phyloP scores from a whole-genome alignment of 805 yeast genomes.

The Osmozyma mogii region DNA sequence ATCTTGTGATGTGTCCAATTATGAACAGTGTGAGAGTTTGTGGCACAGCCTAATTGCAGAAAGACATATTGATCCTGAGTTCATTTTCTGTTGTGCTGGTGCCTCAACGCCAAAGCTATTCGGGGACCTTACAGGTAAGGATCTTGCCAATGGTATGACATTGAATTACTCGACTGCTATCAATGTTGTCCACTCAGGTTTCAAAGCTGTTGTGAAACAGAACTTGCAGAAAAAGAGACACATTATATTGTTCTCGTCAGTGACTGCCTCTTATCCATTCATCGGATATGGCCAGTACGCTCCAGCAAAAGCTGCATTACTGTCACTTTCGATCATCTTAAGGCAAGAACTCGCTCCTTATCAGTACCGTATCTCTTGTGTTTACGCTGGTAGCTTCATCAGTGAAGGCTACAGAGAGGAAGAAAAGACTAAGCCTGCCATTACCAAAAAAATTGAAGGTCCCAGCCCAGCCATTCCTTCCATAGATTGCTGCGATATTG shows the following conservation, averaged over 20 bases:
- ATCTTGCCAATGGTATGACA: slow-evolving; percentile 53
- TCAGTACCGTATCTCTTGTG: slow-evolving; percentile 61
- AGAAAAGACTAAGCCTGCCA: slow-evolving; percentile 75
- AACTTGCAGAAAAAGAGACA: slow-evolving; percentile 35
- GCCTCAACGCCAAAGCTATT: slow-evolving; percentile 74
- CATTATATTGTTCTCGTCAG: slow-evolving; percentile 60
- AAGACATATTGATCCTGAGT: slow-evolving; percentile 48
- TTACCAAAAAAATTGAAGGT: slow-evolving; percentile 81
- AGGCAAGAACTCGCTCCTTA: slow-evolving; percentile 75
- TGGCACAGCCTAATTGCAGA: slow-evolving; percentile 26
- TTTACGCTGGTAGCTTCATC: slow-evolving; percentile 82
- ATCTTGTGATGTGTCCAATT: slow-evolving; percentile 58
- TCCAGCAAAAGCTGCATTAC: slow-evolving; percentile 78
- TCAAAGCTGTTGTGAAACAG: slow-evolving; percentile 31
- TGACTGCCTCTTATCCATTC: slow-evolving; percentile 75
- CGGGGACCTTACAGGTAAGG: slow-evolving; percentile 51
- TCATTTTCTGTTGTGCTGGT: slow-evolving; percentile 83
- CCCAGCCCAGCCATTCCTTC: slow-evolving; percentile 64
- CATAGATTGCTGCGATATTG: slow-evolving; percentile 53
- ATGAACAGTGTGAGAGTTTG: slow-evolving; percentile 40
- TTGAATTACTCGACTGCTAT: slow-evolving; percentile 70
- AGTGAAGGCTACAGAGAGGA: slow-evolving; percentile 85
- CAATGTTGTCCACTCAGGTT: slow-evolving; percentile 59
- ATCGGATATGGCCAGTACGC: slow-evolving; percentile 90
- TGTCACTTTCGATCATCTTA: slow-evolving; percentile 64